phyloP scores from a whole-genome alignment of 2,329 filamentous ascomycete genomes.

The Rhinocladiella similis region DNA sequence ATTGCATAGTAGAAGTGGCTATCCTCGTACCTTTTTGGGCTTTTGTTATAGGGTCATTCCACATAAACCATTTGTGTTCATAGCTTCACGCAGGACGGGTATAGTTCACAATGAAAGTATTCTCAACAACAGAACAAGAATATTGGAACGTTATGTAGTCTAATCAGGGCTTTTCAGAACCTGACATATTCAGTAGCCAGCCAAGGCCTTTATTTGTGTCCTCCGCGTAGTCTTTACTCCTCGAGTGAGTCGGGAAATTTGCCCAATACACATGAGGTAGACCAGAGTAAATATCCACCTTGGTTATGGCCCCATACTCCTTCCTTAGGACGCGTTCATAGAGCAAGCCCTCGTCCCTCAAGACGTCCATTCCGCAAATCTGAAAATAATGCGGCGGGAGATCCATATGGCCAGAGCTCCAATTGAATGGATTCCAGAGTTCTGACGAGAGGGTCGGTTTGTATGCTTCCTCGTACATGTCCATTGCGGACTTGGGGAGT shows the following conservation, averaged over 20 bases:
- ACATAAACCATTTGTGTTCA: too few species aligned
- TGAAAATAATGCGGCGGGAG: background rate
- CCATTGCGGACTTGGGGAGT: conserved; percentile 19
- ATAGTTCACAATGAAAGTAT: too few species aligned
- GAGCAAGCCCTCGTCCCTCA: background rate
- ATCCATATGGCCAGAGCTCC: background rate
- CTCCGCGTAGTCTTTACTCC: background rate
- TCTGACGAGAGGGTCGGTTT: conserved; percentile 7
- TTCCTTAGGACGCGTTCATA: background rate
- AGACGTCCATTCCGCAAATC: background rate
- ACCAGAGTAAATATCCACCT: background rate
- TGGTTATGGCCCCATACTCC: background rate
- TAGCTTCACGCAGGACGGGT: too few species aligned
- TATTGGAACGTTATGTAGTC: too few species aligned
- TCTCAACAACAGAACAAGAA: too few species aligned
- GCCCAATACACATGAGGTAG: background rate
- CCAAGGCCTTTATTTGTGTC: background rate
- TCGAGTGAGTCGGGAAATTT: background rate
- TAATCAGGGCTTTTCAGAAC: too few species aligned
- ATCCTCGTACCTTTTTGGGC: too few species aligned
- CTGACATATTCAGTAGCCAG: background rate
- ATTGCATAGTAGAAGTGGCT: too few species aligned
- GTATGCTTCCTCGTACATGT: conserved; percentile 19
- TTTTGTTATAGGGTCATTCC: too few species aligned
- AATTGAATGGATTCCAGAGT: background rate